Evolutionary conservation across 2,329 filamentous ascomycete species (phyloP), one percentile per base, ranked within the genome.

Genomic region (Arthrobotrys entomopaga): DNA sequence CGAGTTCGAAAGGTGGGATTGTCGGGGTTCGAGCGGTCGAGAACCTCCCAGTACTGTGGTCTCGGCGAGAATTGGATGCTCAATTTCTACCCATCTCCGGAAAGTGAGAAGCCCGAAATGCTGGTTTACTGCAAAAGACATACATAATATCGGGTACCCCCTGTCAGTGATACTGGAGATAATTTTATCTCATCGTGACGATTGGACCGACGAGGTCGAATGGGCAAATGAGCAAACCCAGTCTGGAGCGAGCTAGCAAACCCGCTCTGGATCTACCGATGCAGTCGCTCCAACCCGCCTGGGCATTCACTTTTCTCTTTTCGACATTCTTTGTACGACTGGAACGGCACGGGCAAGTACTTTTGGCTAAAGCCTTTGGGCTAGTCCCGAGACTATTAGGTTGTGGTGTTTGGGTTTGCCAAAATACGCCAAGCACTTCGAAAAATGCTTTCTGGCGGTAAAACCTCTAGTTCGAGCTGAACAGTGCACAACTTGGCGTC

Each of bases 381-480:
- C n/a, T n/a, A n/a, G n/a, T n/a, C n/a, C n/a, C n/a, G n/a, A n/a
- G n/a, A 60, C 13, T 10, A 20, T 53, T 52, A 40, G 40, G 42
- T 11, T 49, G 40, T 11, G 26, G 40, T 2, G 40, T 26, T 40
- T 20, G 29, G 34, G 34, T 57, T 56, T 50, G 65, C 65, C 65
- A 70, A 63, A 26, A 3, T 1, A 19, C 11, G 43, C 52, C 52
- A 57, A 64, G 59, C 11, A 57, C 10, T 15, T 29, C 26, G 13
- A 24, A 38, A 52, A 40, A 38, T 38, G 52, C 57, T 65, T n/a
- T 43, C 50, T 58, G 66, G 66, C 65, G 65, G 52, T 59, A 71
- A 71, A 71, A 11, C 49, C 34, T 58, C 66, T 40, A 24, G 19
- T 59, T 65, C 43, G 52, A 46, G 52, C 38, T 48, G 43, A 59